Base-by-base conservation (phyloP, 1,284 basidiomycete species). In the Paramarasmius palmivorus region DNA sequence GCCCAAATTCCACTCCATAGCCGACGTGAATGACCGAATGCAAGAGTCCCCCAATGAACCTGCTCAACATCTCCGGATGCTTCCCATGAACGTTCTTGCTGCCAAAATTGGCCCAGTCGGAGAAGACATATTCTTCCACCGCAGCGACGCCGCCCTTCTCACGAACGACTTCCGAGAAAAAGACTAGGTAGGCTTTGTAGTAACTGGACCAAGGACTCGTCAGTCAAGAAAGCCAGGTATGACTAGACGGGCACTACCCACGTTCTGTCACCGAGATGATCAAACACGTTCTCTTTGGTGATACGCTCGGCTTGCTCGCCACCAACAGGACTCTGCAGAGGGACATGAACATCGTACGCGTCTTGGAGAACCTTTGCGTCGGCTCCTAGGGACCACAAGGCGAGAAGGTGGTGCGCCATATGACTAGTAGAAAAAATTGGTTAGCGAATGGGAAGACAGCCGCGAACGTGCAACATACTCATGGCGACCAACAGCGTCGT, bases 11-110 rank as follows among this genome's bases (percentile, higher is more conserved):
- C 3, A 76, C 65, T 2, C 84, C 87, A 63, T 84, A 85, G 1
- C 83, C 86, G 1, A 72, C 59, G 56, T 88, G 84, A 34, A 90
- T 88, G 55, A 88, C 63, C 0, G 86, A 84, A 56, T 90, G 88
- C 0, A 88, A 41, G 12, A 88, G 66, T 10, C 81, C 82, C 6
- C 77, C 75, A 8, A 87, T 57, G 60, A 86, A 74, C 4, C 86
- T 77, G 57, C 75, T 79, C 3, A 88, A 64, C 84, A 90, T 87
- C 57, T 77, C 67, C 1, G 82, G 80, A 29, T 78, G 73, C 44
- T 68, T 61, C 26, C 70, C 57, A 9, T 60, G 59, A 22, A 41
- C 46, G 14, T 60, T 59, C 1, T 61, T 62, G 0, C 61, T 46
- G 10, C 54, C 67, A 57, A 75, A 71, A 59, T 87, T 88, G 26